Evolutionary conservation across 345 rosid species (phyloP).

Genomic region (Hirschfeldia incana): DNA sequence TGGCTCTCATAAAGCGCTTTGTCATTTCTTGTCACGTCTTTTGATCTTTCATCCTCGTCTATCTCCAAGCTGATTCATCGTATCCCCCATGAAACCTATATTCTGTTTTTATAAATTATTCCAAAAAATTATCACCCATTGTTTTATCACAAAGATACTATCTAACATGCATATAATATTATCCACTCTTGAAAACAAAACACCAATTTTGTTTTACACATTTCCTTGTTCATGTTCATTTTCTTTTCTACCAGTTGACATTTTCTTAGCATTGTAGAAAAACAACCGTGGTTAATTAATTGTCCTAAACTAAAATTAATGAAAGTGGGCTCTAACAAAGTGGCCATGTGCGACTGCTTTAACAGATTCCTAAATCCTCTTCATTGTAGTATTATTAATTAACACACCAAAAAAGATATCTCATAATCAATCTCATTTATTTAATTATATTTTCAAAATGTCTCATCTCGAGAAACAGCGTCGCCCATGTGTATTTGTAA

Average conservation of each 20-base stretch:
- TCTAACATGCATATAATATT: neutral
- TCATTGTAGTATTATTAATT: neutral
- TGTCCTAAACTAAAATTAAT: neutral
- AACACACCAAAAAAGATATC: constrained; percentile 9
- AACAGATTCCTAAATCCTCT: constrained; percentile 36
- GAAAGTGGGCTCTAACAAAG: neutral
- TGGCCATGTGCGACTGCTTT: constrained; percentile 40
- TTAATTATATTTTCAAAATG: constrained; percentile 26
- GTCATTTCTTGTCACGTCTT: constrained; percentile 32
- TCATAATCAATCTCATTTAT: constrained; percentile 28
- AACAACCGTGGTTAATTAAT: neutral
- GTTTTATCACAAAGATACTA: neutral
- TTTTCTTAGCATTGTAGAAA: neutral
- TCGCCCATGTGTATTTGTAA: constrained; percentile 14
- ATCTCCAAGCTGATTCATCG: constrained; percentile 52
- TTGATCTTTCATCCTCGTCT: constrained; percentile 63
- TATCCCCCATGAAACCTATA: constrained; percentile 49
- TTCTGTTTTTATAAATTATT: constrained; percentile 43
- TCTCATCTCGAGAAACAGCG: constrained; percentile 35
- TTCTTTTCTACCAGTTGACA: neutral
- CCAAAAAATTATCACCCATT: neutral
- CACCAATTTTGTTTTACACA: neutral
- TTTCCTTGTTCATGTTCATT: neutral
- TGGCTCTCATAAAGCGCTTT: constrained; percentile 30
- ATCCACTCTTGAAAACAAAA: neutral